Percentiles rank a stretch among this genome's conserved stretches.
Conservation (phyloP, 192 early-diverging fungal genomes). For the Anaeromyces robustus region DNA sequence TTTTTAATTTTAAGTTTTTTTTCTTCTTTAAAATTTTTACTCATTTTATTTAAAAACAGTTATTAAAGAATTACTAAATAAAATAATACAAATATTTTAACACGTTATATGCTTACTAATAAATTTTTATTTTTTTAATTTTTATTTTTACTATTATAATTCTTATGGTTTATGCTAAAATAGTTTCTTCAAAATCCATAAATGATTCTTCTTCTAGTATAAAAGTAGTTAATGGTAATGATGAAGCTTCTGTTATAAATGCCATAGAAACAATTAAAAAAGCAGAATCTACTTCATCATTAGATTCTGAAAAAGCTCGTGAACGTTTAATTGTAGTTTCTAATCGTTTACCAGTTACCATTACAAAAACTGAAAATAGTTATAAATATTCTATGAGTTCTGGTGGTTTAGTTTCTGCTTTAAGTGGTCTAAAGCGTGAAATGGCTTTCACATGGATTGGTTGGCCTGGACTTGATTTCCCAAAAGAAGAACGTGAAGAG, state of each 20-base stretch:
- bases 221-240: neutral
- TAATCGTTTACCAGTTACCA: conserved; percentile 89
- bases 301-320: neutral
- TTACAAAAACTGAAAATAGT: conserved; percentile 23
- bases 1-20: too few relatives aligned
- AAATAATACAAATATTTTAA: neutral
- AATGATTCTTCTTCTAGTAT: neutral
- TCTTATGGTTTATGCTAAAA: neutral
- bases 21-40: too few relatives aligned
- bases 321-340: conserved; percentile 75
- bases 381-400: conserved; percentile 75
- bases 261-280: neutral
- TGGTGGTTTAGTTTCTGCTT: conserved; percentile 87
- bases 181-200: neutral
- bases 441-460: conserved; percentile 98
- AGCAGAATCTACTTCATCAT: neutral
- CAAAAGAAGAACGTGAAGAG: conserved; percentile 51
- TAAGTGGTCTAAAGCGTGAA: conserved; percentile 83
- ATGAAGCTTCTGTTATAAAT: neutral
- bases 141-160: neutral
- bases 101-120: too few relatives aligned
- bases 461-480: conserved; percentile 86
- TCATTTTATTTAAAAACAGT: too few relatives aligned
- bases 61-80: too few relatives aligned
- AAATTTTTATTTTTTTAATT: neutral